Conservation (phyloP, 495 filamentous ascomycete genomes). For the Aspergillus incahuasiensis region DNA sequence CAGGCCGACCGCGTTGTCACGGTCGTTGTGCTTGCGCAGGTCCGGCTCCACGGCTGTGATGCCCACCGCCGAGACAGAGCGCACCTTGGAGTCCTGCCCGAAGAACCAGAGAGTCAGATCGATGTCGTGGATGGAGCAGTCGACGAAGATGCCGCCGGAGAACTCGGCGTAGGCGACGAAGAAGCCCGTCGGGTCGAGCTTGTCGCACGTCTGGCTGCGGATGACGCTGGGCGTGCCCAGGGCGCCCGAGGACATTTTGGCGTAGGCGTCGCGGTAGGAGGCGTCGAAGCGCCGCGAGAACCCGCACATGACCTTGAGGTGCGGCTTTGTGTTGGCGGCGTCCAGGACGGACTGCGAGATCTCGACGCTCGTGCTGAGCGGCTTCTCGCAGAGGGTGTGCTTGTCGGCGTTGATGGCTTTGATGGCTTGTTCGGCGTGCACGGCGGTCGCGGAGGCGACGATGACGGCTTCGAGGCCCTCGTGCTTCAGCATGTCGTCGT, state of each 20-base stretch:
- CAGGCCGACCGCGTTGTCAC: constrained; percentile 59
- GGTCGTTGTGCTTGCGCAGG: constrained; percentile 53
- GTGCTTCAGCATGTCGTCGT: constrained; percentile 54
- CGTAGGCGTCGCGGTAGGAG: constrained; percentile 49
- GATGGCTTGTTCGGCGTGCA: constrained; percentile 54
- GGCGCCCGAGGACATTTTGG: constrained; percentile 40
- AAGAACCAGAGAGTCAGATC: constrained; percentile 57
- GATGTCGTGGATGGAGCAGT: constrained; percentile 56
- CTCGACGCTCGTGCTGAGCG: constrained; percentile 45
- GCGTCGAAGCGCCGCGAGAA: constrained; percentile 56
- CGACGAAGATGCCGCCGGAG: constrained; percentile 59
- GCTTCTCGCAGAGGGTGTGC: constrained; percentile 57
- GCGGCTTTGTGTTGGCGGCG: constrained; percentile 43
- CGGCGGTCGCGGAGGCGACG: constrained; percentile 48
- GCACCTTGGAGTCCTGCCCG: constrained; percentile 43
- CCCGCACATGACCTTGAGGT: constrained; percentile 56
- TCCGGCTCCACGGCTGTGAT: constrained; percentile 58
- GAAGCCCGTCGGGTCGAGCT: constrained; percentile 50
- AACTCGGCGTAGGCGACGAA: constrained; percentile 54
- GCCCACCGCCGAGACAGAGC: constrained; percentile 50
- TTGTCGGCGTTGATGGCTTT: constrained; percentile 50
- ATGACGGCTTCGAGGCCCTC: constrained; percentile 50
- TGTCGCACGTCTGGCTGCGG: constrained; percentile 56
- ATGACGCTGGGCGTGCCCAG: constrained; percentile 51
- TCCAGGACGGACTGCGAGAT: constrained; percentile 49